These are phyloP conservation scores for Talaromyces rugulosus DNA, from an alignment of 2,329 filamentous ascomycete genomes.

Conservation along the genomic window DNA sequence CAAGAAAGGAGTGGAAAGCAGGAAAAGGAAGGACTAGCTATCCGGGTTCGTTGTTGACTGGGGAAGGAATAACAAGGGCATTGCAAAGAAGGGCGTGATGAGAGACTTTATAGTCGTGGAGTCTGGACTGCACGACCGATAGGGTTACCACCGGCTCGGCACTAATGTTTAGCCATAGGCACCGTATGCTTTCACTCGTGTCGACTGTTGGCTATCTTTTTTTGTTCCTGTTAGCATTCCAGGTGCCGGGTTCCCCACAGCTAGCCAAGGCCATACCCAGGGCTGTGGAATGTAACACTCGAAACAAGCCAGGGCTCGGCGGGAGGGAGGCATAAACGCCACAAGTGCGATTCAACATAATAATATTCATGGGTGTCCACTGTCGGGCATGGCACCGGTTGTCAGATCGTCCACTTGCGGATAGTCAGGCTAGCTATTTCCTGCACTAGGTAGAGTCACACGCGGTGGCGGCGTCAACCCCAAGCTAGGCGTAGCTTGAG, in stretches of 20 bases:
- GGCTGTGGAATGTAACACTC: conserved; percentile 11
- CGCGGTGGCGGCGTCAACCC: neutral
- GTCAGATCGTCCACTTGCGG: neutral
- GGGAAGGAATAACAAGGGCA: neutral
- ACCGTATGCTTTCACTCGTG: neutral
- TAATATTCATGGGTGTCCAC: neutral
- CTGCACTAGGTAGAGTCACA: conserved; percentile 5
- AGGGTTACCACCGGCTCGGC: conserved; percentile 1
- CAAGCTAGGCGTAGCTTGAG: neutral
- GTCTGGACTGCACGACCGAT: neutral
- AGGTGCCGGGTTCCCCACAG: conserved; percentile 9
- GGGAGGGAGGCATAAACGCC: neutral
- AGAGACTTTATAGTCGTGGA: conserved; percentile 2
- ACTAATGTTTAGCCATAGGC: neutral
- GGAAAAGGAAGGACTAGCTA: neutral
- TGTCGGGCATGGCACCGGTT: neutral
- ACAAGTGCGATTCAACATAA: neutral
- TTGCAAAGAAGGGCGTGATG: neutral
- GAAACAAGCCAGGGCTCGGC: neutral
- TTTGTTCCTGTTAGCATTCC: conserved; percentile 11
- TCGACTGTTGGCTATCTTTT: conserved; percentile 1
- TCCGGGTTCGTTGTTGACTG: neutral
- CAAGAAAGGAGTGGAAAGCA: conserved; percentile 3
- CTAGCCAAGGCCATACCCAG: neutral
- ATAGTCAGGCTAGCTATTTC: neutral